Evolutionary conservation across 2,329 filamentous ascomycete species (phyloP).

Genomic region (Chlorencoelia australis): DNA sequence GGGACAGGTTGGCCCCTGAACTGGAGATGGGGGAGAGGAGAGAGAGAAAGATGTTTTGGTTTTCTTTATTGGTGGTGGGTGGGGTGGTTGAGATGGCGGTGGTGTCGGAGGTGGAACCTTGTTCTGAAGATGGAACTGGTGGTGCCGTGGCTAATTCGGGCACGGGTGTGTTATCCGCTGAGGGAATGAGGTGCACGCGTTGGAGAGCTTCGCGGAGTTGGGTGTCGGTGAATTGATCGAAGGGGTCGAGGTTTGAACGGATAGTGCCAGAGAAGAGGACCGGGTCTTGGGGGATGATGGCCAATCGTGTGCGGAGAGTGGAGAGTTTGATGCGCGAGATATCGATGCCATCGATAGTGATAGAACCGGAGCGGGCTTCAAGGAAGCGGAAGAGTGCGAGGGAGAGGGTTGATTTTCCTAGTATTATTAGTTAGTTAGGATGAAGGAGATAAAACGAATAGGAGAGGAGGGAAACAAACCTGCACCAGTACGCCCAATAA

Average conservation of each 20-base stretch:
- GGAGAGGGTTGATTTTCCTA: slow-evolving; percentile 20
- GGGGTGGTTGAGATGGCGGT: not conserved
- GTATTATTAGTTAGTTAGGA: slow-evolving; percentile 7
- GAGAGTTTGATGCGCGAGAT: slow-evolving; percentile 25
- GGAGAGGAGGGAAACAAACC: slow-evolving; percentile 14
- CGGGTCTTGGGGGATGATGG: slow-evolving; percentile 43
- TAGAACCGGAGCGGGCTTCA: slow-evolving; percentile 31
- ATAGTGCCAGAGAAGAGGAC: slow-evolving; percentile 83
- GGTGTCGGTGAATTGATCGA: slow-evolving; percentile 72
- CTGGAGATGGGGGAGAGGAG: slow-evolving; percentile 54
- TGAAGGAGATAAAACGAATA: slow-evolving; percentile 10
- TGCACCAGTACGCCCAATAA: slow-evolving; percentile 22
- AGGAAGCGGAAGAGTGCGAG: slow-evolving; percentile 20
- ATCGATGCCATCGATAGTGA: slow-evolving; percentile 23
- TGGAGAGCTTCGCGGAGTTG: slow-evolving; percentile 76
- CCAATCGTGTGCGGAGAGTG: slow-evolving; percentile 21
- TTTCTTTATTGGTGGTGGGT: slow-evolving; percentile 48
- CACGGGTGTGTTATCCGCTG: not conserved
- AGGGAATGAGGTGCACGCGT: slow-evolving; percentile 71
- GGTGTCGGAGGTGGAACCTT: not conserved
- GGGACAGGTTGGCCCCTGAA: slow-evolving; percentile 61
- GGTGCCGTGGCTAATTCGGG: slow-evolving; percentile 1
- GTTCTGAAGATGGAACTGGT: slow-evolving; percentile 3
- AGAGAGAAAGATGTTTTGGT: slow-evolving; percentile 54
- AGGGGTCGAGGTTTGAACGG: slow-evolving; percentile 83